Evolutionary conservation across 2,329 filamentous ascomycete species (phyloP).

Genomic region (Verticillium albo-atrum): DNA sequence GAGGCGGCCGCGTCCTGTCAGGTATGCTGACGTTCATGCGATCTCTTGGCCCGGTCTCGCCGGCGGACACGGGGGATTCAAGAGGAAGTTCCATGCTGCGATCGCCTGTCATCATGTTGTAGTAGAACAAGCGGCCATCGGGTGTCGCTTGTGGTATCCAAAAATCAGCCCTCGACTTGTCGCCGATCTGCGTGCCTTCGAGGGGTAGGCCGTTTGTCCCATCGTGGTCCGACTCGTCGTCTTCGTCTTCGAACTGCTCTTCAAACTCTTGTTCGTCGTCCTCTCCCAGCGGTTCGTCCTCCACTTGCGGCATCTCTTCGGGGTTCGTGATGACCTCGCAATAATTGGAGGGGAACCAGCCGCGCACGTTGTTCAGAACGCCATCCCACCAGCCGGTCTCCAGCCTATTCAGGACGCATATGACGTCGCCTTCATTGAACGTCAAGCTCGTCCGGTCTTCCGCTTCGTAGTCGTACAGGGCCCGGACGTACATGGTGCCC

Average conservation of each 20-base stretch:
- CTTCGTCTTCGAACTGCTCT: constrained; percentile 63
- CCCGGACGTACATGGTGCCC: constrained; percentile 83
- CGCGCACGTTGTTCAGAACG: constrained; percentile 91
- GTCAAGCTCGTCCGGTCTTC: constrained; percentile 96
- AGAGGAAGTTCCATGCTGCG: constrained; percentile 92
- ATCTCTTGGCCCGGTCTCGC: constrained; percentile 82
- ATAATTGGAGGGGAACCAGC: constrained; percentile 99
- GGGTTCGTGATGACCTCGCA: constrained; percentile 79
- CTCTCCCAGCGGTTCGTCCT: constrained; percentile 49
- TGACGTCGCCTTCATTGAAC: constrained; percentile 94
- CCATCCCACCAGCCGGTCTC: constrained; percentile 99
- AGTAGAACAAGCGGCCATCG: constrained; percentile 92
- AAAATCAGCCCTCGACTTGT: constrained; percentile 86
- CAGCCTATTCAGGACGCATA: constrained; percentile 90
- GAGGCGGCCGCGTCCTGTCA: constrained; percentile 82
- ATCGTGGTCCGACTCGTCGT: constrained; percentile 54
- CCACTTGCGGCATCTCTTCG: constrained; percentile 61
- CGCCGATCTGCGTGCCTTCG: constrained; percentile 57
- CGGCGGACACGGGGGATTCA: constrained; percentile 76
- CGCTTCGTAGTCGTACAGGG: constrained; percentile 95
- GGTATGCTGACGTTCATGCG: constrained; percentile 85
- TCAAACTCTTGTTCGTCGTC: constrained; percentile 60
- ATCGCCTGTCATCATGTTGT: constrained; percentile 95
- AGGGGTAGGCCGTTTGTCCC: constrained; percentile 60
- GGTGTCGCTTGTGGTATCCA: constrained; percentile 98